These are phyloP conservation scores for Fusarium pseudonygamai DNA, from an alignment of 2,329 filamentous ascomycete species.

Conservation along the genomic window DNA sequence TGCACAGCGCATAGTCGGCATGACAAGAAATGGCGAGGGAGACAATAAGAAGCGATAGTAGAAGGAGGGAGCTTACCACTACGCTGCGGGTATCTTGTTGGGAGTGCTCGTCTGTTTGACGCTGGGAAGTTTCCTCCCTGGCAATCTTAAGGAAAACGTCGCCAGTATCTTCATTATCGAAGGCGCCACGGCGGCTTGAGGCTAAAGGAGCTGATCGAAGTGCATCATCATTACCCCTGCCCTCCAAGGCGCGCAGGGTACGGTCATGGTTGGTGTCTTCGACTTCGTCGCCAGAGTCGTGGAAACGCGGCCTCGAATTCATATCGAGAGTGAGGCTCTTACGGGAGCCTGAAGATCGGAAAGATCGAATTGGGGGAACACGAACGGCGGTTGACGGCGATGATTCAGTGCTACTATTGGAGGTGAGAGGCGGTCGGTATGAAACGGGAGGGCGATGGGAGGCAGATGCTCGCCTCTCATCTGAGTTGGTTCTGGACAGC, in stretches of 20 bases:
- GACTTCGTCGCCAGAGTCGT: constrained; percentile 55
- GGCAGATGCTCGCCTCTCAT: constrained; percentile 58
- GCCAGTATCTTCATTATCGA: constrained; percentile 62
- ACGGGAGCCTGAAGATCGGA: constrained; percentile 66
- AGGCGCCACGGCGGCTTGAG: constrained; percentile 48
- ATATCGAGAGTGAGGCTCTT: constrained; percentile 65
- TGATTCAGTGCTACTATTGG: constrained; percentile 44
- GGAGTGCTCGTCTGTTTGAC: constrained; percentile 48
- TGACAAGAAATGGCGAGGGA: not conserved
- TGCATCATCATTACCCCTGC: constrained; percentile 43
- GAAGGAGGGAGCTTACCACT: constrained; percentile 55
- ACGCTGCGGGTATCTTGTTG: constrained; percentile 50
- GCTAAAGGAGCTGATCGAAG: constrained; percentile 54
- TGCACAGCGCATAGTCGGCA: not conserved
- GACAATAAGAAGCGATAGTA: not conserved
- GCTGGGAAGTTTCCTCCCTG: constrained; percentile 59
- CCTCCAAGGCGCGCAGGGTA: constrained; percentile 62
- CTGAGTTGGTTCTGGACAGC: constrained; percentile 51
- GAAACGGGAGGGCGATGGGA: constrained; percentile 59
- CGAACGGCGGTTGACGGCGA: constrained; percentile 49
- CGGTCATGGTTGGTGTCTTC: constrained; percentile 59
- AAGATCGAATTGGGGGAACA: constrained; percentile 65
- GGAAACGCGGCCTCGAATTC: constrained; percentile 56
- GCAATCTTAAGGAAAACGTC: constrained; percentile 70
- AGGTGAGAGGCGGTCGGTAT: constrained; percentile 55